These are phyloP conservation scores for Radiomyces spectabilis DNA, from an alignment of 192 early-diverging fungal genomes.

Conservation along the genomic window DNA sequence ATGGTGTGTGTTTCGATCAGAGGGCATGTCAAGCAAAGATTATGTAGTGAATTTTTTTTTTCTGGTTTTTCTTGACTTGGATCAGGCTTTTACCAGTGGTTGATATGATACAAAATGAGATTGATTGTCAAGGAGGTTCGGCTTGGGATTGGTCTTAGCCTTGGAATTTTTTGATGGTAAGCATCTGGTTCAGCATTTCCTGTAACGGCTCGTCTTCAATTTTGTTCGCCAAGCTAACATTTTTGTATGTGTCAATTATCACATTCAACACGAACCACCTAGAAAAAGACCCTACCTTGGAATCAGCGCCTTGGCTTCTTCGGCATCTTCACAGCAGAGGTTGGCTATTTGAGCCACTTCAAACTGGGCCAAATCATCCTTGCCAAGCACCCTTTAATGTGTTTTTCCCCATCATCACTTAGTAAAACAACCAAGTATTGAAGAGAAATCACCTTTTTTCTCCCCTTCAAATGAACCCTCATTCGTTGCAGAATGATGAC, in stretches of 20 bases:
- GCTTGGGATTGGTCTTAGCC: conserved; percentile 24
- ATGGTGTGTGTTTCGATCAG: no score
- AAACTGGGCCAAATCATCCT: conserved; percentile 53
- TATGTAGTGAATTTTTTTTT: no score
- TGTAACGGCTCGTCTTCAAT: conserved; percentile 71
- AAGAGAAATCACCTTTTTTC: not conserved
- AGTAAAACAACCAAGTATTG: not conserved
- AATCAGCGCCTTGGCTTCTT: conserved; percentile 87
- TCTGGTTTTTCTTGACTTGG: no score
- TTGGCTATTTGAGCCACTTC: conserved; percentile 90
- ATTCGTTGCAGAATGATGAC: no score
- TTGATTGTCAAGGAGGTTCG: no score
- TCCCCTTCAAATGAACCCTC: not conserved
- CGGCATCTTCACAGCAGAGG: conserved; percentile 82
- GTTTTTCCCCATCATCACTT: no score
- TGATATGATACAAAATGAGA: no score
- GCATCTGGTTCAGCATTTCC: conserved; percentile 73
- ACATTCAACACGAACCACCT: no score
- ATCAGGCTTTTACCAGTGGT: no score
- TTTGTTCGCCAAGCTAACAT: conserved; percentile 57
- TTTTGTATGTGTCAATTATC: not conserved
- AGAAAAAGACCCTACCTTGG: no score
- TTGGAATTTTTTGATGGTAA: conserved; percentile 76
- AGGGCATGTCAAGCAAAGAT: no score
- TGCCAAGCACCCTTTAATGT: conserved; percentile 9